Evolutionary conservation across 768 basidiomycete genomes (phyloP).

Genomic region (Termitomyces sp.): DNA sequence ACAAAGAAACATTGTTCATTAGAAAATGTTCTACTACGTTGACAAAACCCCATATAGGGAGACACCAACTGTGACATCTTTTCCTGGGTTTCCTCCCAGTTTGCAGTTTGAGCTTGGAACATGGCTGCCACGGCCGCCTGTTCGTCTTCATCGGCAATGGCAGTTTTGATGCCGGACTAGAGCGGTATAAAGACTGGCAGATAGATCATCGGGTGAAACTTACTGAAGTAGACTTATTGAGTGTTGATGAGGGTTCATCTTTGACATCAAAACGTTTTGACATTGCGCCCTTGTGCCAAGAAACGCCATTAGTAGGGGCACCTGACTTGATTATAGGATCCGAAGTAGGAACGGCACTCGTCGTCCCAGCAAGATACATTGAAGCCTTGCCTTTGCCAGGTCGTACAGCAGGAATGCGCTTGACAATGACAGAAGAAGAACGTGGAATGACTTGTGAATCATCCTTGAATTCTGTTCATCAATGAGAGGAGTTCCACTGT

Average conservation of each 20-base stretch:
- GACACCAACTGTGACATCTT: constrained; percentile 98
- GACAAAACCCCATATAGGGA: constrained; percentile 50
- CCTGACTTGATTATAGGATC: constrained; percentile 36
- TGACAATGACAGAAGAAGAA: constrained; percentile 90
- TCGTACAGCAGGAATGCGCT: constrained; percentile 77
- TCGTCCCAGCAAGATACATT: constrained; percentile 59
- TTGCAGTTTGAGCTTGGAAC: constrained; percentile 89
- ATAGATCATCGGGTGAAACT: constrained; percentile 12
- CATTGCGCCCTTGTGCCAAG: constrained; percentile 72
- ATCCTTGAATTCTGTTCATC: constrained; percentile 74
- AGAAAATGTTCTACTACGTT: constrained; percentile 66
- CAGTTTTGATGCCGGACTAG: constrained; percentile 30
- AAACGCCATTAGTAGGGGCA: constrained; percentile 23
- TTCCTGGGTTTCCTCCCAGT: constrained; percentile 99
- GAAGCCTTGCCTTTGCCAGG: constrained; percentile 81
- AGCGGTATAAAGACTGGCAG: constrained; percentile 2
- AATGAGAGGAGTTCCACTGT: not conserved
- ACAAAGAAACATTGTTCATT: constrained; percentile 57
- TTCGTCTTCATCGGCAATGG: constrained; percentile 69
- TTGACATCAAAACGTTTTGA: constrained; percentile 88
- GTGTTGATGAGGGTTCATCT: constrained; percentile 42
- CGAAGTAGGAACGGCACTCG: constrained; percentile 38
- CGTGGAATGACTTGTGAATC: constrained; percentile 90
- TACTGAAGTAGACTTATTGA: constrained; percentile 27
- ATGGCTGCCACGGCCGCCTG: constrained; percentile 97